Conservation (phyloP, 2,329 filamentous ascomycete species). For the Colletotrichum camelliae region DNA sequence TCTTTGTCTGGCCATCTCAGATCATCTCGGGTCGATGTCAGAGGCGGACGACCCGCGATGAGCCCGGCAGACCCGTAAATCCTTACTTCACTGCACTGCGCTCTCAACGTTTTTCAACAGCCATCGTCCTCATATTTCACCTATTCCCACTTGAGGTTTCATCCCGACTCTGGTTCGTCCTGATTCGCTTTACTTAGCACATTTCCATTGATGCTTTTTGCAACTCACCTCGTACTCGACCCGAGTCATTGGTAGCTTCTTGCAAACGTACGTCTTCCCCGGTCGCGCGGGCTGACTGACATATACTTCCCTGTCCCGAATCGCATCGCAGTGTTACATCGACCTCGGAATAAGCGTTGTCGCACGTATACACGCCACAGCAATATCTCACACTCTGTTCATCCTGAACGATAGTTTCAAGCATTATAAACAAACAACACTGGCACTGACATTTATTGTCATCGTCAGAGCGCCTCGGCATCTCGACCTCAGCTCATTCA, state of each 20-base stretch:
- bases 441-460: background rate
- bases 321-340: background rate
- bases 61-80: constrained; percentile 4
- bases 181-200: background rate
- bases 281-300: background rate
- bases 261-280: background rate
- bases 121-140: background rate
- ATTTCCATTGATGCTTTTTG: background rate
- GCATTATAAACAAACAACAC: background rate
- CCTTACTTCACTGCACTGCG: background rate
- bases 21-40: background rate
- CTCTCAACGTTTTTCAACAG: background rate
- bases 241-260: constrained; percentile 6
- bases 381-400: background rate
- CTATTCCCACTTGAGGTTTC: background rate
- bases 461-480: background rate
- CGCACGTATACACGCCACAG: background rate
- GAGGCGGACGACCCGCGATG: background rate
- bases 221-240: background rate
- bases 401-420: background rate
- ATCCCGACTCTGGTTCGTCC: background rate
- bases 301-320: background rate
- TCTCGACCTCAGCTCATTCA: background rate
- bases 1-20: constrained; percentile 1
- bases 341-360: background rate